phyloP scores from a whole-genome alignment of 805 yeast genomes.

The Starmerella ratchasimensis region DNA sequence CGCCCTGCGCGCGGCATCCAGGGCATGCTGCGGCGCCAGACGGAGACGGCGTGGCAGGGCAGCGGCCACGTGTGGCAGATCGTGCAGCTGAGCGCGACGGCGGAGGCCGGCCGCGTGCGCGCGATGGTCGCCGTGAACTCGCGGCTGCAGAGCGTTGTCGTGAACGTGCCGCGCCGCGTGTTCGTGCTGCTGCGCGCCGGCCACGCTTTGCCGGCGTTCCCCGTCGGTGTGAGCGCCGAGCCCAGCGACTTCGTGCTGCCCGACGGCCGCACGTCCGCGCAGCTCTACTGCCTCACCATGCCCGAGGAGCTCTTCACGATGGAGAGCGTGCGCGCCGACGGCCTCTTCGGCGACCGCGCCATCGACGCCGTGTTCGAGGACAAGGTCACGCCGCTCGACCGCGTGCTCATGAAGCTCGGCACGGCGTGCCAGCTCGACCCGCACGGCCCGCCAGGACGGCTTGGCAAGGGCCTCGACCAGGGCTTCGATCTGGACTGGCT shows the following conservation, averaged over 20 bases:
- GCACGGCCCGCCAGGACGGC: slow-evolving; percentile 50
- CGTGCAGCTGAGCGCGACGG: slow-evolving; percentile 44
- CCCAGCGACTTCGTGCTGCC: slow-evolving; percentile 55
- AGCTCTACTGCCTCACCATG: slow-evolving; percentile 52
- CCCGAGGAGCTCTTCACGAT: slow-evolving; percentile 47
- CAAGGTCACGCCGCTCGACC: slow-evolving; percentile 48
- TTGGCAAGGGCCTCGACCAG: slow-evolving; percentile 70
- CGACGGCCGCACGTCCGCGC: slow-evolving; percentile 38
- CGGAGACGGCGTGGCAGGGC: slow-evolving; percentile 48
- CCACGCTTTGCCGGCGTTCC: slow-evolving; percentile 10
- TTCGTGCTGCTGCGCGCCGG: slow-evolving; percentile 46
- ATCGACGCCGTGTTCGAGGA: slow-evolving; percentile 67
- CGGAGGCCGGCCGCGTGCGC: slow-evolving; percentile 56
- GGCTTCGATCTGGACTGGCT: slow-evolving; percentile 64
- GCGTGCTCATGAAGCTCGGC: slow-evolving; percentile 73
- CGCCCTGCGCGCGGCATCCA: slow-evolving; percentile 41
- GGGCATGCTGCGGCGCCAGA: slow-evolving; percentile 57
- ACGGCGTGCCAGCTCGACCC: slow-evolving; percentile 56
- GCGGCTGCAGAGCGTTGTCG: slow-evolving; percentile 56
- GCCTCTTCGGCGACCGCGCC: slow-evolving; percentile 48
- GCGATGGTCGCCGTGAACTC: slow-evolving; percentile 58
- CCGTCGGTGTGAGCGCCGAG: slow-evolving; percentile 25
- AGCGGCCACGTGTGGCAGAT: slow-evolving; percentile 70
- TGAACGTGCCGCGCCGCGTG: slow-evolving; percentile 62
- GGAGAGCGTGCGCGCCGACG: slow-evolving; percentile 43